Percentiles rank a stretch among this genome's conserved stretches.
phyloP scores from a whole-genome alignment of 129 eudicot species.

The Erigeron canadensis region DNA sequence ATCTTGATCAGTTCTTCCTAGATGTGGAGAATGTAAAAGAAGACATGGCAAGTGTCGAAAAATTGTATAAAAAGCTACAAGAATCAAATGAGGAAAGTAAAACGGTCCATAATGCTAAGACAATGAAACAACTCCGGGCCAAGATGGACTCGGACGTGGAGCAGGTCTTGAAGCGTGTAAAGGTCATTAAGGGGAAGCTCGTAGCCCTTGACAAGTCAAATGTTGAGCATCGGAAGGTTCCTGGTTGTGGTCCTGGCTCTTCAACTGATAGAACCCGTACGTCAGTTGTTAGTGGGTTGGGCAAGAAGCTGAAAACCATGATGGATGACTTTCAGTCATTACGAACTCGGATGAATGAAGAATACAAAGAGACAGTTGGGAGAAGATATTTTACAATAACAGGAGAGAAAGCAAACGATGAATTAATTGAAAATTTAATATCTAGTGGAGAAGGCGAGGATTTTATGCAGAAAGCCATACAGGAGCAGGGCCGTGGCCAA shows the following conservation, averaged over 20 bases:
- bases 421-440: slow-evolving; percentile 64
- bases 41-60: slow-evolving; percentile 66
- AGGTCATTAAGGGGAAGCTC: slow-evolving; percentile 67
- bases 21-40: slow-evolving; percentile 77
- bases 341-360: slow-evolving; percentile 61
- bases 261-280: slow-evolving; percentile 78
- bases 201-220: slow-evolving; percentile 85
- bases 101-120: slow-evolving; percentile 71
- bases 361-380: slow-evolving; percentile 78
- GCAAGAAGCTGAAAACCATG: slow-evolving; percentile 78
- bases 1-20: slow-evolving; percentile 72
- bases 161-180: slow-evolving; percentile 72
- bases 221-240: slow-evolving; percentile 51
- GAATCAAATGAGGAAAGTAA: slow-evolving; percentile 77
- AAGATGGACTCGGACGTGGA: slow-evolving; percentile 74
- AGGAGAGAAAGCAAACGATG: slow-evolving; percentile 81
- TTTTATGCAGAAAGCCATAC: slow-evolving; percentile 88
- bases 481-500: slow-evolving; percentile 85
- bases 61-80: slow-evolving; percentile 60
- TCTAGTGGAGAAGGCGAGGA: slow-evolving; percentile 86
- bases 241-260: slow-evolving; percentile 87
- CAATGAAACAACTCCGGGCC: slow-evolving; percentile 66
- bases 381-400: slow-evolving; percentile 85
- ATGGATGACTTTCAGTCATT: slow-evolving; percentile 84
- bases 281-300: slow-evolving; percentile 79